A percentile compares a stretch with the other conserved stretches of the same genome.
These are phyloP conservation scores for Brasenia schreberi DNA, from an alignment of 164 flowering plant species.

Conservation along the genomic window DNA sequence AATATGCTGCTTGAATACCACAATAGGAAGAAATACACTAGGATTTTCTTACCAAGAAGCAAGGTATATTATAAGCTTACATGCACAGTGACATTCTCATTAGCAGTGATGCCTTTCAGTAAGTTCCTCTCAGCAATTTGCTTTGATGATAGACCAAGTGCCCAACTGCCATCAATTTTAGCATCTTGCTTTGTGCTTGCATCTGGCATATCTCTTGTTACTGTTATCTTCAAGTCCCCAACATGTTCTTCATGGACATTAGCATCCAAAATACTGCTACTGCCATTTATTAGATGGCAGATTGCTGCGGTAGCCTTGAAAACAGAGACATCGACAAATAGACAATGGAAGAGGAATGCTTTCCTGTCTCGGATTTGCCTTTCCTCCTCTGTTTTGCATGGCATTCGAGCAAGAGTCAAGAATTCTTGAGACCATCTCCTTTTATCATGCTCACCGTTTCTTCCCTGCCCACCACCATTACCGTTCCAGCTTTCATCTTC, in stretches of 20 bases:
- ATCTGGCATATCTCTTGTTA: constrained; percentile 34
- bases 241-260: constrained; percentile 40
- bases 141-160: constrained; percentile 17
- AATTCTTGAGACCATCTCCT: constrained; percentile 88
- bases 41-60: neutral
- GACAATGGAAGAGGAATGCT: constrained; percentile 80
- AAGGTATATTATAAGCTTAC: constrained; percentile 32
- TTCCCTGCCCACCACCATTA: constrained; percentile 86
- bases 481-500: constrained; percentile 98
- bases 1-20: constrained; percentile 1
- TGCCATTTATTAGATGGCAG: constrained; percentile 28
- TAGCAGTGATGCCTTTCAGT: constrained; percentile 85
- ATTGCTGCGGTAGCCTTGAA: constrained; percentile 65
- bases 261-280: constrained; percentile 13
- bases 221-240: constrained; percentile 57
- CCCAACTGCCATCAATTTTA: constrained; percentile 16
- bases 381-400: constrained; percentile 93
- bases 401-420: constrained; percentile 62
- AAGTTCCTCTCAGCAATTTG: constrained; percentile 46
- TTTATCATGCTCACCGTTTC: constrained; percentile 40
- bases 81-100: constrained; percentile 74
- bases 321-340: constrained; percentile 67
- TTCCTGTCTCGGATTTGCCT: constrained; percentile 78
- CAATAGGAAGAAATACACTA: neutral
- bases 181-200: constrained; percentile 28